Evolutionary conservation across 2,329 filamentous ascomycete species (phyloP), one percentile per base, ranked within the genome.

Genomic region (Immersiporthe knoxdaviesiana): DNA sequence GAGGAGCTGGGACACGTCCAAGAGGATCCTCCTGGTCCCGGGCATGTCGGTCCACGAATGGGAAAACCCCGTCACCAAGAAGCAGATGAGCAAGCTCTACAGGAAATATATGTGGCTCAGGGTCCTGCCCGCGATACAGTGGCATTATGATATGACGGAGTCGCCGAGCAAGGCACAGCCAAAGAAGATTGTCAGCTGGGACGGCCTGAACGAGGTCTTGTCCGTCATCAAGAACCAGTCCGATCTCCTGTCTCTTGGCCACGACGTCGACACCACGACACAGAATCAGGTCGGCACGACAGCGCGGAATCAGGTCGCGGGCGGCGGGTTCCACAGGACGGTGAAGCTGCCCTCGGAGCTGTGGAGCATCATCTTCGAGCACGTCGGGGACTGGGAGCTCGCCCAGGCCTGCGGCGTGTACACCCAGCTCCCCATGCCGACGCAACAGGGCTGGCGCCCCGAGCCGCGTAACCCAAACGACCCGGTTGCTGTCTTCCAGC

Each of bases 41-140:
- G 93, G 92, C 72, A 97, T 97, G 94, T 95, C 92, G 44, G 89
- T 88, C 1, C 87, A 92, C 70, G 94, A 95, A 89, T 97, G 93
- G 93, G 90, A 94, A 76, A 94, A 96, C 75, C 93, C 94, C 2
- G 90, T 94, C 81, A 97, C 93, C 21, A 92, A 92, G 81, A 91
- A 93, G 75, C 94, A 97, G 77, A 85, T 97, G 71, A 91, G 88
- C 79, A 96, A 97, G 80, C 88, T 97, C 56, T 87, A 90, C 72
- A 84, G 88, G 72, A 94, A 93, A 78, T 97, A 93, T 93, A 90
- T 90, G 66, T 97, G 93, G 93, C 88, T 97, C 65, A 87, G 91
- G 71, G 89, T 96, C 58, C 86, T 97, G 77, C 85, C 91, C 56
- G 93, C 94, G 0, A 89, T 97, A 44, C 80, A 97, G 21, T 97